These are phyloP conservation scores for Madurella mycetomatis DNA, from an alignment of 2,329 filamentous ascomycete genomes.

Conservation along the genomic window DNA sequence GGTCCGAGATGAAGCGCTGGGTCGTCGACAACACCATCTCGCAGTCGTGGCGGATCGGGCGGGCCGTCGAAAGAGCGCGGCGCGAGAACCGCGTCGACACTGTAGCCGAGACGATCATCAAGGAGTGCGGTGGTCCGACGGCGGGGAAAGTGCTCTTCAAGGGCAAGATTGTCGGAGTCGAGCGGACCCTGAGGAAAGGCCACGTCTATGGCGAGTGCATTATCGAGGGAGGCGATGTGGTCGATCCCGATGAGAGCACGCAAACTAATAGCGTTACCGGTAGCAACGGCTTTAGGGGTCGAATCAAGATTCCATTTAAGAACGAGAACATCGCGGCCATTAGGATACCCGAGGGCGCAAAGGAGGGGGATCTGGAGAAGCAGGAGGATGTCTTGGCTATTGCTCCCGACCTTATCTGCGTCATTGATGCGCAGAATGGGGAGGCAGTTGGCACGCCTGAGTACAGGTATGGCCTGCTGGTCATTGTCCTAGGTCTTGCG, in stretches of 20 bases:
- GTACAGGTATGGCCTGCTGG: conserved; percentile 50
- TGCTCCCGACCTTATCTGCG: conserved; percentile 53
- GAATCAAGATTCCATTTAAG: conserved; percentile 64
- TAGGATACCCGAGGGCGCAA: conserved; percentile 23
- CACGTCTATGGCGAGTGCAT: conserved; percentile 57
- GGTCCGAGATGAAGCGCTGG: conserved; percentile 47
- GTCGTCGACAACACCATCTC: conserved; percentile 50
- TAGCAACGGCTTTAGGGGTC: conserved; percentile 35
- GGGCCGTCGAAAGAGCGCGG: conserved; percentile 51
- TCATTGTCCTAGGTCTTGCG: conserved; percentile 45
- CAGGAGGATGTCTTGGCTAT: conserved; percentile 45
- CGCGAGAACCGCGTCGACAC: conserved; percentile 46
- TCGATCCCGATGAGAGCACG: conserved; percentile 21
- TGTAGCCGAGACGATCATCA: conserved; percentile 55
- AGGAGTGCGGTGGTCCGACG: conserved; percentile 50
- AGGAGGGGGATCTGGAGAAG: conserved; percentile 31
- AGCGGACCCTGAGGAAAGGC: conserved; percentile 51
- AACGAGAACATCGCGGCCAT: conserved; percentile 68
- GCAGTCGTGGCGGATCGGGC: conserved; percentile 55
- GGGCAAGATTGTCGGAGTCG: conserved; percentile 60
- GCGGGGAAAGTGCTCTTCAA: conserved; percentile 56
- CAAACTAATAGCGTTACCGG: neutral
- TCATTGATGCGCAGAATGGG: conserved; percentile 54
- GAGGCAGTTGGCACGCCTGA: conserved; percentile 54
- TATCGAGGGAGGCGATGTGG: conserved; percentile 46